A percentile compares a stretch with the other conserved stretches of the same genome.
Evolutionary conservation across 169 alveolate genomes (phyloP).

Genomic region (Plasmodium blacklocki): DNA sequence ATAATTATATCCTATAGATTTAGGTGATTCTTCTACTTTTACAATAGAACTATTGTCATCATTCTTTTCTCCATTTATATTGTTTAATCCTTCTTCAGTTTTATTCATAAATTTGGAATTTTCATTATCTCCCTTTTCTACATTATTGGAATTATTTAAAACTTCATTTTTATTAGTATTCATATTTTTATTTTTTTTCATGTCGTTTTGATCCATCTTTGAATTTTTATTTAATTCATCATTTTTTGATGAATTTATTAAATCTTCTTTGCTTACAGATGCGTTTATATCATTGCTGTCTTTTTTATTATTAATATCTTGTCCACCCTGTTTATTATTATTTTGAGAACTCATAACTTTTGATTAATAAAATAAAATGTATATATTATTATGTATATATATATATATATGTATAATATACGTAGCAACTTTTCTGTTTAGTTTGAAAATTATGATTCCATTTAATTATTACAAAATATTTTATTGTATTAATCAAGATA

Average conservation of each 20-base stretch:
- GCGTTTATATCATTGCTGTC: slow-evolving; percentile 10
- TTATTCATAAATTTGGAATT: not conserved
- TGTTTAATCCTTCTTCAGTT: too few species aligned
- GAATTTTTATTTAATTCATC: not conserved
- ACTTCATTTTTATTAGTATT: not conserved
- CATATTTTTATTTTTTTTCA: not conserved
- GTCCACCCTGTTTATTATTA: slow-evolving; percentile 46
- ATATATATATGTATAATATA: not conserved
- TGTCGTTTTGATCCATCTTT: not conserved
- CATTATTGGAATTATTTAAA: not conserved
- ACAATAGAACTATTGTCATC: slow-evolving; percentile 33
- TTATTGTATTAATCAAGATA: too few species aligned
- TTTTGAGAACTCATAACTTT: slow-evolving; percentile 62
- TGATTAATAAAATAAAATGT: slow-evolving; percentile 6
- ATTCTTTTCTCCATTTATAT: slow-evolving; percentile 71
- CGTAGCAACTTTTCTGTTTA: too few species aligned
- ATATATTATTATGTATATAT: not conserved
- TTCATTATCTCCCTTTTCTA: slow-evolving; percentile 33
- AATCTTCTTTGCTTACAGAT: not conserved
- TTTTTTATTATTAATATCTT: slow-evolving; percentile 37
- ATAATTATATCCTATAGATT: slow-evolving; percentile 80
- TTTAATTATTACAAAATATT: too few species aligned
- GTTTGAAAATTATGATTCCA: too few species aligned
- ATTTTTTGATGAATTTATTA: slow-evolving; percentile 2
- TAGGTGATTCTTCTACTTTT: slow-evolving; percentile 78